Evolutionary conservation across 108 stramenopile genomes (phyloP), one percentile per base, ranked within the genome.

Genomic region (Cylindrotheca fusiformis): DNA sequence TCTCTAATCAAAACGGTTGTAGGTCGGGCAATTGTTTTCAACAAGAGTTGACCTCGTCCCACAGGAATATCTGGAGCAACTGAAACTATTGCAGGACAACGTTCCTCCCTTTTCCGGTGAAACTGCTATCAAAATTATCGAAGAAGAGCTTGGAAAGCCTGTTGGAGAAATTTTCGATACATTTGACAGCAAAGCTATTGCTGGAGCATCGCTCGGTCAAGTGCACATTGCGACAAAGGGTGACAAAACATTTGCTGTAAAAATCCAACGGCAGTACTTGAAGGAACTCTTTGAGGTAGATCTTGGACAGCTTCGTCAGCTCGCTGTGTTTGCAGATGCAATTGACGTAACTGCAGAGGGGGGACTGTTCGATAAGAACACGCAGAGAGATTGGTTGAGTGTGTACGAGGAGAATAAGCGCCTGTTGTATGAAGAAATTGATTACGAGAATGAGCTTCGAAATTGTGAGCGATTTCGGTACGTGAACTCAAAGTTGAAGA

Each of bases 391-490:
- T 75, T 98, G 97, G 97, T 74, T 95, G 19, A 86, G 90, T 49
- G 91, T 98, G 0, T 98, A 86, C 71, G 83, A 87, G 32, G 97
- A 98, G 71, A 92, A 79, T 68, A 88, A 90, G 46, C 81, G 91
- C 21, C 57, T 98, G 55, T 65, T 98, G n/a, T 98, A 95, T 64
- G 90, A 96, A 72, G 98, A 98, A 64, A 97, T 98, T 68, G 96
- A 97, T 74, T 98, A 97, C 67, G 31, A 66, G 23, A 85, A 91
- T 52, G 98, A 98, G 63, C 71, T 93, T 32, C 48, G 80, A 17
- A 97, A 97, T 65, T 88, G 90, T 30, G 79, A 93, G 53, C 66
- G 83, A 48, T 95, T 95, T 55, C 71, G 85, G 78, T 80, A 58
- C 48, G 85, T 67, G 12, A 19, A 19, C 18, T n/a, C 17, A 20